Base-by-base conservation (phyloP, 352 stramenopile genomes). In the Globisporangium orthogonon region DNA sequence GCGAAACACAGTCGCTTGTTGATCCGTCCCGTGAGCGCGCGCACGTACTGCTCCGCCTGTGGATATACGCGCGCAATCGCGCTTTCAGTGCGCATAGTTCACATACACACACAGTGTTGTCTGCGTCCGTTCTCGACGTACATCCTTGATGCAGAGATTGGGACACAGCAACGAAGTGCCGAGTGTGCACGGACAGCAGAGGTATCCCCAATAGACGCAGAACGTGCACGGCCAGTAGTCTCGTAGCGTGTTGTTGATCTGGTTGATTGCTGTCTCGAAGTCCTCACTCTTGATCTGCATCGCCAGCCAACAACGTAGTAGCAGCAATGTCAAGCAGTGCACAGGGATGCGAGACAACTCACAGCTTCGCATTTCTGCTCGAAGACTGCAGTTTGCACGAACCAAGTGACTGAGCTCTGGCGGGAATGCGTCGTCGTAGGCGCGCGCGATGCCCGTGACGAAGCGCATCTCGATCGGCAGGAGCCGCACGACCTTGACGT, bases 221-320 rank as follows among this genome's bases (percentile, higher is more conserved):
- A 89, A 84, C 40, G 77, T 67, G 59, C 81, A 89, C 37, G 81
- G 81, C 81, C 81, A 91, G 61, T 91, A 91, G 70, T 88, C 81
- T 61, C 82, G 74, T 58, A 91, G 70, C 30, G 81, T 91, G 69
- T 89, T 89, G 78, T 91, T 91, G 68, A 91, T 86, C 71, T 91
- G 76, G 64, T 89, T 88, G 64, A 91, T 86, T 35, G 81, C 81
- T 15, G 76, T 71, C 50, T 76, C 67, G 51, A 91, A 91, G 43
- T 91, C 77, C 28, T 72, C 61, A 31, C 82, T 64, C 44, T 78
- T 70, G 30, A 86, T 67, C 64, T 81, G 50, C 28, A 48, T 6
- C 40, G 11, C 40, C 13, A 23, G 14, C 23, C 40, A 46, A 5
- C 33, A 37, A 23, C 23, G 33, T 0, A 40, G 35, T 11, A 13